Conservation (phyloP, 495 filamentous ascomycete species). For the Lophium mytilinum region DNA sequence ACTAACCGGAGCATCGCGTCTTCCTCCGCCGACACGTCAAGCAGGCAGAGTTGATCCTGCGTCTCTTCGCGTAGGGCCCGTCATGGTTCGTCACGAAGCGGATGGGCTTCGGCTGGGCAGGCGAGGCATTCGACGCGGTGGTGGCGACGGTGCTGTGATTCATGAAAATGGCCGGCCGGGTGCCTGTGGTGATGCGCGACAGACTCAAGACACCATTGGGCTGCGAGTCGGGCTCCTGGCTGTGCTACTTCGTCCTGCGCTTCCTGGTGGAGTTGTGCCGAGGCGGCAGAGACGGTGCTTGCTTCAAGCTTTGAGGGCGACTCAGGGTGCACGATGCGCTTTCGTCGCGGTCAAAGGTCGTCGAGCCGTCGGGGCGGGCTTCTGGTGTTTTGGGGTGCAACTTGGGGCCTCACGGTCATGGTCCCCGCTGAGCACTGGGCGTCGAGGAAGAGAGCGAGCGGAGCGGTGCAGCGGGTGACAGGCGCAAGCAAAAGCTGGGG, state of each 20-base stretch:
- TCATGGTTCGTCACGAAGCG: constrained; percentile 27
- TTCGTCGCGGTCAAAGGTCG: background rate
- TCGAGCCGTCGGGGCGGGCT: no score
- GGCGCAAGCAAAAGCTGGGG: background rate
- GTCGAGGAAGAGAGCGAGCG: background rate
- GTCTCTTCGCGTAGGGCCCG: constrained; percentile 26
- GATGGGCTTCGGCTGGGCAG: constrained; percentile 19
- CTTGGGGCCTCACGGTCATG: background rate
- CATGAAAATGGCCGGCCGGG: constrained; percentile 16
- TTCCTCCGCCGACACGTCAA: constrained; percentile 39
- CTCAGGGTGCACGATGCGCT: background rate
- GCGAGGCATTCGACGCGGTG: constrained; percentile 13
- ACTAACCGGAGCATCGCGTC: constrained; percentile 64
- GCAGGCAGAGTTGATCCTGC: constrained; percentile 26
- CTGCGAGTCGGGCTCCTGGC: background rate
- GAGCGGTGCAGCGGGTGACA: background rate
- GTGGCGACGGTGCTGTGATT: constrained; percentile 20
- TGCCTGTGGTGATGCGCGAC: background rate
- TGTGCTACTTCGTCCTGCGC: background rate
- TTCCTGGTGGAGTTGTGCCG: background rate
- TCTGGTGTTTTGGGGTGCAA: background rate
- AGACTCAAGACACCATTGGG: constrained; percentile 8
- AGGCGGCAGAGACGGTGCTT: background rate
- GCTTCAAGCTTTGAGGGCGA: background rate
- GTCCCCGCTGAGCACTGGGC: background rate